Conservation (phyloP, 257 asterid genomes). For the Solanum dulcamara region DNA sequence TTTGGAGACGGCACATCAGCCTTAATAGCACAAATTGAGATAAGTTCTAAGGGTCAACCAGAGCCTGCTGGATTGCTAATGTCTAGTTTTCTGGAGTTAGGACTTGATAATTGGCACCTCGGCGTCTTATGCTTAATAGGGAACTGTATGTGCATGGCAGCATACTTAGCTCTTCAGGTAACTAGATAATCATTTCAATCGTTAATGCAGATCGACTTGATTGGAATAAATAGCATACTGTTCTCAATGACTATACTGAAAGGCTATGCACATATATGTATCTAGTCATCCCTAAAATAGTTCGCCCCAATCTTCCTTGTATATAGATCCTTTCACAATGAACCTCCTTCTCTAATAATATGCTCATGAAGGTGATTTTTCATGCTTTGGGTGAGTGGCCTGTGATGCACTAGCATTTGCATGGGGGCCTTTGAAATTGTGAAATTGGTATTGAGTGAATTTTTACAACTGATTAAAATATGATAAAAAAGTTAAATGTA, state of each 20-base stretch:
- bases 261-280: background rate
- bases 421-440: background rate
- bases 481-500: background rate
- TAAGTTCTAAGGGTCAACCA: conserved; percentile 77
- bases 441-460: background rate
- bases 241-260: background rate
- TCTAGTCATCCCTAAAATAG: background rate
- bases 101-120: conserved; percentile 75
- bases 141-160: conserved; percentile 93
- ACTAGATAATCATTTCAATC: background rate
- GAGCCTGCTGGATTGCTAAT: conserved; percentile 72
- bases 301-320: background rate
- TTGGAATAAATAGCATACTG: background rate
- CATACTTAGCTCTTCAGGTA: conserved; percentile 90
- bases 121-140: conserved; percentile 89
- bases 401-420: background rate
- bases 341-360: background rate
- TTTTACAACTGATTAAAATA: background rate
- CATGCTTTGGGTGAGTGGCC: background rate
- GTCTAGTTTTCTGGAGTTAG: conserved; percentile 49
- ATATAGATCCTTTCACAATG: background rate
- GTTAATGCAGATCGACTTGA: background rate
- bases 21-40: conserved; percentile 37
- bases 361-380: background rate
- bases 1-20: conserved; percentile 57